phyloP scores from a whole-genome alignment of 176 grass and related monocot genomes.

The Oryza longistaminata region DNA sequence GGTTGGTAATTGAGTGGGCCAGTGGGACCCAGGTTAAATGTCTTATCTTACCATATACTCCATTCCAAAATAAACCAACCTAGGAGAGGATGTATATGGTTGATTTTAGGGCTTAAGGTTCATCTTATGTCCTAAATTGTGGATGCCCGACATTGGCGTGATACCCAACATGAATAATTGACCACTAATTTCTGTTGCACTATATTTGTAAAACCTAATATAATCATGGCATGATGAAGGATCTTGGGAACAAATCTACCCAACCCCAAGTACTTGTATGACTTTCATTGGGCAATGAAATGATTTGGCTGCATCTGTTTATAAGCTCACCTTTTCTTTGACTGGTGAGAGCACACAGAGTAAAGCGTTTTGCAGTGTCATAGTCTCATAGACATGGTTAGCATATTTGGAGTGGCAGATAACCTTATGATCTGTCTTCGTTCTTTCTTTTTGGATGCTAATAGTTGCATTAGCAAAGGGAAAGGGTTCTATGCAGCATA shows the following conservation, averaged over 20 bases:
- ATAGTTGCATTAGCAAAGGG: neutral
- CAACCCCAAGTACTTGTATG: neutral
- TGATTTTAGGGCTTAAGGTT: too few species aligned
- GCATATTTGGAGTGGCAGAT: neutral
- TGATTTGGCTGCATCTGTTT: neutral
- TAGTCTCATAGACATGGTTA: neutral
- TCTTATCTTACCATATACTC: too few species aligned
- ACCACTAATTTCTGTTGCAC: neutral
- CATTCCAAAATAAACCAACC: too few species aligned
- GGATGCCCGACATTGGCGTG: neutral
- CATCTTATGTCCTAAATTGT: too few species aligned
- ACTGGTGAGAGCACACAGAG: neutral
- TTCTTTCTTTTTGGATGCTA: conserved; percentile 10
- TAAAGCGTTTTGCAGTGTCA: neutral
- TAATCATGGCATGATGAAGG: neutral
- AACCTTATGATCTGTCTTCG: conserved; percentile 13
- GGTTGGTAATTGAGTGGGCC: too few species aligned
- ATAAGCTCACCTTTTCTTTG: neutral
- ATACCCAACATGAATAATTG: neutral
- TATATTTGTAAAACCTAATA: neutral
- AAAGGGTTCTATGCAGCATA: conserved; percentile 20
- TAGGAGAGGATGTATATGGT: too few species aligned
- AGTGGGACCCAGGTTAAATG: too few species aligned
- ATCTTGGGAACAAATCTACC: neutral
- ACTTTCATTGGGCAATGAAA: conserved; percentile 11